Evolutionary conservation across 1,139 yeast genomes (phyloP).

Genomic region (Diutina sp.): DNA sequence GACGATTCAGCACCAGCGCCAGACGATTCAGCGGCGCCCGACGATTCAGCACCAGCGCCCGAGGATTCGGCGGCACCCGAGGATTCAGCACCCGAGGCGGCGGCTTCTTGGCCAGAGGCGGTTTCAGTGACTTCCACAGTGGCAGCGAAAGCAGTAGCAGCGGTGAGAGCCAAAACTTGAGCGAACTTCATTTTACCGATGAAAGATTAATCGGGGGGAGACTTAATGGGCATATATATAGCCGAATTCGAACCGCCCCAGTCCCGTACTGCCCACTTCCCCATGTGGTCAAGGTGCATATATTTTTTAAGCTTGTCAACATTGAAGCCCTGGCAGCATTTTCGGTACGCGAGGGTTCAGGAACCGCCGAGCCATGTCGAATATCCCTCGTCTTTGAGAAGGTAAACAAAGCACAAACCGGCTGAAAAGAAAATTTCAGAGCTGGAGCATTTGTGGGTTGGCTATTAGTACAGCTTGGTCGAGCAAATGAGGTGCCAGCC

Average conservation of each 20-base stretch:
- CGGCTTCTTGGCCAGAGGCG: background rate
- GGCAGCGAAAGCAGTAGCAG: background rate
- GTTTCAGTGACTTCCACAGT: background rate
- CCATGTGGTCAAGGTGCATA: background rate
- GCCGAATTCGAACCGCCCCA: background rate
- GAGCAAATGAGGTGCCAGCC: too few relatives aligned
- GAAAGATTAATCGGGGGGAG: background rate
- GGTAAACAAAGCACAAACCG: background rate
- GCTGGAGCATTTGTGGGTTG: too few relatives aligned
- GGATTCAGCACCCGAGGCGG: background rate
- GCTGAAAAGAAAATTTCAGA: too few relatives aligned
- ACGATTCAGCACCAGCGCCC: background rate
- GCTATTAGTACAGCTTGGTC: too few relatives aligned
- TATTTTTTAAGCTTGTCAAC: background rate
- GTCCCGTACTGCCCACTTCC: background rate
- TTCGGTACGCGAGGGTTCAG: background rate
- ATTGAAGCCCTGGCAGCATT: background rate
- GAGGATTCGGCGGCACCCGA: background rate
- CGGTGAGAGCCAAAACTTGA: conserved; percentile 1
- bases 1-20: background rate
- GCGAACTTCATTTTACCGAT: background rate
- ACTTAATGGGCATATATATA: background rate
- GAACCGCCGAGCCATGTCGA: background rate
- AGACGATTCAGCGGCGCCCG: background rate
- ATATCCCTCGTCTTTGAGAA: background rate